Conservation (phyloP, 768 basidiomycete species). For the Lactarius evosmus region DNA sequence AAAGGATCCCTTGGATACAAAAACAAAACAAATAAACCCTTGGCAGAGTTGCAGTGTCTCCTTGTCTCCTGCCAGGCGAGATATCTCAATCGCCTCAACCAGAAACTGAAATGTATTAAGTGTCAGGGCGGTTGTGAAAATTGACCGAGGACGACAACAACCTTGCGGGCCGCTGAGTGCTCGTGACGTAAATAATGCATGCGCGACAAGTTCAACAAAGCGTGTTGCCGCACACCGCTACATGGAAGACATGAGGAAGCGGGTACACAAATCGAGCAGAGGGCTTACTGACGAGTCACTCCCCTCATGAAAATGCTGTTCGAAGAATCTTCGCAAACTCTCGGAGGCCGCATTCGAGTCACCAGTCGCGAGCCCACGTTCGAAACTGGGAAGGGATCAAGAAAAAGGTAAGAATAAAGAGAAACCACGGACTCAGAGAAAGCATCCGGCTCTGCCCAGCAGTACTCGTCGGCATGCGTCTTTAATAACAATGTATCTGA, state of each 20-base stretch:
- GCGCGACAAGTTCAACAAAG: slow-evolving; percentile 70
- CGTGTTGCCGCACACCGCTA: slow-evolving; percentile 78
- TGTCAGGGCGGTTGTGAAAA: not conserved
- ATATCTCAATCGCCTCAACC: slow-evolving; percentile 73
- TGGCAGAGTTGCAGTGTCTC: slow-evolving; percentile 75
- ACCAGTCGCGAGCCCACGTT: slow-evolving; percentile 58
- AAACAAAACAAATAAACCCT: slow-evolving; percentile 43
- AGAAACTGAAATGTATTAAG: slow-evolving; percentile 48
- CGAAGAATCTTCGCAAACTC: slow-evolving; percentile 74
- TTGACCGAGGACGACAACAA: slow-evolving; percentile 29
- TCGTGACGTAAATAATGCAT: slow-evolving; percentile 75
- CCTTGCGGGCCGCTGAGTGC: slow-evolving; percentile 64
- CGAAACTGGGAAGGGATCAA: slow-evolving; percentile 50
- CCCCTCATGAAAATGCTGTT: slow-evolving; percentile 77
- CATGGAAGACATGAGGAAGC: slow-evolving; percentile 1
- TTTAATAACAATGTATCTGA: slow-evolving; percentile 31
- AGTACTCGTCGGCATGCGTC: slow-evolving; percentile 27
- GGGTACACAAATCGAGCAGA: not conserved
- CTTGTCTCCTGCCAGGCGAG: slow-evolving; percentile 68
- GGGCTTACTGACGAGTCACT: slow-evolving; percentile 67
- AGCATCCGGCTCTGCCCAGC: slow-evolving; percentile 24
- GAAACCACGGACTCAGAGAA: slow-evolving; percentile 21
- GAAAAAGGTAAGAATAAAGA: not conserved
- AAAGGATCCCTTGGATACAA: slow-evolving; percentile 2
- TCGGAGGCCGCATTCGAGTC: slow-evolving; percentile 70